phyloP scores from a whole-genome alignment of 805 yeast genomes.

The Nakazawaea ambrosiae region DNA sequence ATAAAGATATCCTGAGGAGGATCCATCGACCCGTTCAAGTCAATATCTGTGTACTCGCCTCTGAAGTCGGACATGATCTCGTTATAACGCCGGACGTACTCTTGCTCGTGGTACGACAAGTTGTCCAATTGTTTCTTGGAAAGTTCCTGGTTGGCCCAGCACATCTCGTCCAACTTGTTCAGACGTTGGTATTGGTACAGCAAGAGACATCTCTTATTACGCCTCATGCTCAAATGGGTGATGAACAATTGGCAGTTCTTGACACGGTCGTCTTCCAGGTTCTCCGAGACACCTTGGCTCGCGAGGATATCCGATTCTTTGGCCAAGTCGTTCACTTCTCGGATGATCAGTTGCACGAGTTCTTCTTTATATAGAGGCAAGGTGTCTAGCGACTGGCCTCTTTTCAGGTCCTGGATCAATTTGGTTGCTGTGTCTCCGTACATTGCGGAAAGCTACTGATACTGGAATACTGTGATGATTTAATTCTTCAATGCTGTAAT shows the following conservation, averaged over 20 bases:
- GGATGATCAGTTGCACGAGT: constrained; percentile 56
- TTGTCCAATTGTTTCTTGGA: constrained; percentile 34
- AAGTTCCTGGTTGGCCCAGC: constrained; percentile 65
- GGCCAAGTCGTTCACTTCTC: constrained; percentile 64
- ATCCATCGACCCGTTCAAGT: constrained; percentile 77
- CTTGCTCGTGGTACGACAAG: constrained; percentile 72
- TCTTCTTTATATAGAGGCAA: constrained; percentile 71
- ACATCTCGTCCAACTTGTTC: constrained; percentile 53
- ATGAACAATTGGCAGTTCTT: constrained; percentile 62
- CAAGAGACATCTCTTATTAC: constrained; percentile 84
- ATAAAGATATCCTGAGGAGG: constrained; percentile 92
- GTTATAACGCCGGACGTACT: constrained; percentile 63
- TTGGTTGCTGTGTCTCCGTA: constrained; percentile 85
- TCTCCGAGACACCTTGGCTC: constrained; percentile 18
- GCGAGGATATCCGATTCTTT: constrained; percentile 45
- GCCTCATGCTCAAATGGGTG: constrained; percentile 66
- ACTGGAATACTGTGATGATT: no score
- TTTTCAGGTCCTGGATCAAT: constrained; percentile 77
- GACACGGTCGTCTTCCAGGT: constrained; percentile 33
- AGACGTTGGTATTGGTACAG: constrained; percentile 78
- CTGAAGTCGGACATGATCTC: constrained; percentile 71
- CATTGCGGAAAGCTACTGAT: no score
- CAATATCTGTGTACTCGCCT: constrained; percentile 75
- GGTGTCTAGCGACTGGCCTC: constrained; percentile 58
- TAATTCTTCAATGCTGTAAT: no score